phyloP scores from a whole-genome alignment of 2,329 filamentous ascomycete species.

The Pezicula neosporulosa region DNA sequence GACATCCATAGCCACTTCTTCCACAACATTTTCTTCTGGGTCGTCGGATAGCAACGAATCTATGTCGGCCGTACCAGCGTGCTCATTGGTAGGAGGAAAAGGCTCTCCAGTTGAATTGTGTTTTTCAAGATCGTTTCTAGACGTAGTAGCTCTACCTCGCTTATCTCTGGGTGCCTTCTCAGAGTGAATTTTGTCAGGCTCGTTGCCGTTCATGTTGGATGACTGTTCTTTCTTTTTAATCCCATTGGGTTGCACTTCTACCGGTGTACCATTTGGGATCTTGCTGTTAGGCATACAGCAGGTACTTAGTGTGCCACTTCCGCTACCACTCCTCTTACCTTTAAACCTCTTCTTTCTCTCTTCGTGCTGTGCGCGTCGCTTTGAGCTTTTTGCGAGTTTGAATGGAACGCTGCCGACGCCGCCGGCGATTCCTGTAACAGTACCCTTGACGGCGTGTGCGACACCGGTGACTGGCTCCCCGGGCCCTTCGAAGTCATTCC shows the following conservation, averaged over 20 bases:
- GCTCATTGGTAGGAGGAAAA: not conserved
- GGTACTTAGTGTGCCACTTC: not conserved
- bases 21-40: conserved; percentile 14
- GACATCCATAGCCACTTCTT: conserved; percentile 22
- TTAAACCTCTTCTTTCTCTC: conserved; percentile 33
- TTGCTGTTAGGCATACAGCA: not conserved
- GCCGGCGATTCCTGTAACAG: conserved; percentile 54
- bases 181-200: not conserved
- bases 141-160: not conserved
- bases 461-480: conserved; percentile 69
- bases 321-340: conserved; percentile 14
- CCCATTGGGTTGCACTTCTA: not conserved
- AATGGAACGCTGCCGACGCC: conserved; percentile 64
- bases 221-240: not conserved
- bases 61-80: conserved; percentile 8
- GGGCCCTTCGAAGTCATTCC: conserved; percentile 75
- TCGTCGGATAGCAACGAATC: conserved; percentile 18
- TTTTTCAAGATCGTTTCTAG: not conserved
- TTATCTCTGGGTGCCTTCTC: not conserved
- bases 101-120: not conserved
- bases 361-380: conserved; percentile 48
- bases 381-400: conserved; percentile 54
- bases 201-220: no score
- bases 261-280: not conserved
- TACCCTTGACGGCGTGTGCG: conserved; percentile 57